Evolutionary conservation across 2,329 filamentous ascomycete species (phyloP), one percentile per base, ranked within the genome.

Genomic region (Nigrograna mackinnonii): DNA sequence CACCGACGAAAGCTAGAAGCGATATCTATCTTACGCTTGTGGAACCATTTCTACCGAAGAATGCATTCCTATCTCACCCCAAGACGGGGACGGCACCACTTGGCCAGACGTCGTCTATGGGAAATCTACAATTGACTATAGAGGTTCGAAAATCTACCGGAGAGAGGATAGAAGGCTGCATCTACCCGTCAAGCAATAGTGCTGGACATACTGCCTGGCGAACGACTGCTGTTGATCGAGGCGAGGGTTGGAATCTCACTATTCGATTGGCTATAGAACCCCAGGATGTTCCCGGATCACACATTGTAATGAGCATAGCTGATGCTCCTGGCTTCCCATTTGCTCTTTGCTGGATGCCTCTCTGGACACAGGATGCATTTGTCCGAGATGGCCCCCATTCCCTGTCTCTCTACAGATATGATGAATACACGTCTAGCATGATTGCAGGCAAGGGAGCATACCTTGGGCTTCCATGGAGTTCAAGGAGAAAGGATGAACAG

Each of bases 1-100:
- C 91, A 2, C 92, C 94, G 0, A 91, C 87, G 0, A 91, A 90
- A 63, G 79, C 87, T 13, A 80, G 95, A 57, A 96, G 91, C 9
- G 95, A 99, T 66, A 97, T 99, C 37, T 99, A 99, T 64, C 70
- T 99, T 33, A 96, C 91, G 0, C 70, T 99, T 35, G 83, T 84
- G 44, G 85, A 90, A 50, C 88, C 90, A 0, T 78, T 85, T n/a
- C 75, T 99, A 18, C 85, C 86, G 14, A 84, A 84, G 43, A 79
- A 82, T 50, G 79, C 80, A 9, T 73, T 80, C 30, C 69, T 86
- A 17, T 80, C 82, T 6, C 84, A 87, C 58, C 83, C 84, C 0
- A 89, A 95, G 57, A 85, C 87, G 22, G 90, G 89, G n/a, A 88
- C 87, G 49, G 85, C 92, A 9, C 84, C 86, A 2, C 74, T 92